phyloP scores from a whole-genome alignment of 176 grass and related monocot species.

The Oryza glumipatula region DNA sequence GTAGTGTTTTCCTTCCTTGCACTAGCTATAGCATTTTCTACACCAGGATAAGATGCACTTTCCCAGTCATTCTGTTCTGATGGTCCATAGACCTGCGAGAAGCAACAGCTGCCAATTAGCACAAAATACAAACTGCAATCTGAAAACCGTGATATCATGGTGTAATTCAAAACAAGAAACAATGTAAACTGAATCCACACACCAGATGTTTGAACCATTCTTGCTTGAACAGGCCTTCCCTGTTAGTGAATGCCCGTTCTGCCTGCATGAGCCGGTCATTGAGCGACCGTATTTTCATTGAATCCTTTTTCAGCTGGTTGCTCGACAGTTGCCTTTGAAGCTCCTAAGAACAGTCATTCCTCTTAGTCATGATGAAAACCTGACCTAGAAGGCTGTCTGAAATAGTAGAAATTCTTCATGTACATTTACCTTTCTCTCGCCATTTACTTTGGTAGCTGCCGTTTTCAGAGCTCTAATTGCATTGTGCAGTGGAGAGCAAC shows the following conservation, averaged over 20 bases:
- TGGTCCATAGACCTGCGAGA: constrained; percentile 63
- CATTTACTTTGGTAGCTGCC: constrained; percentile 60
- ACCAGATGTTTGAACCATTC: constrained; percentile 95
- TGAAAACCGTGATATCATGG: not conserved
- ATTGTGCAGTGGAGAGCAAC: constrained; percentile 69
- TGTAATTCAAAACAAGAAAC: not conserved
- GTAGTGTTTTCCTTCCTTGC: constrained; percentile 64
- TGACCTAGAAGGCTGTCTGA: not conserved
- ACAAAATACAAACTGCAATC: not conserved
- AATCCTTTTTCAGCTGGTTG: constrained; percentile 56
- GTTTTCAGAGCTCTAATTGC: constrained; percentile 59
- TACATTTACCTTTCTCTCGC: constrained; percentile 57
- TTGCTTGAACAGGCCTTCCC: constrained; percentile 61
- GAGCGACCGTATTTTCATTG: constrained; percentile 62
- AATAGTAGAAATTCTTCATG: constrained; percentile 8
- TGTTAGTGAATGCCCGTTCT: constrained; percentile 78
- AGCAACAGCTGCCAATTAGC: not conserved
- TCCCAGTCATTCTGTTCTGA: constrained; percentile 72
- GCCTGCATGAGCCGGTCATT: constrained; percentile 85
- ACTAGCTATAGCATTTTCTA: constrained; percentile 62
- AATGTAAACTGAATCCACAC: not conserved
- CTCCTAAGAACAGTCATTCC: constrained; percentile 38
- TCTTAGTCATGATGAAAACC: not conserved
- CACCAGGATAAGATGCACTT: constrained; percentile 59
- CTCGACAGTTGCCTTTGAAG: constrained; percentile 45